These are phyloP conservation scores for Xylaria grammica DNA, from an alignment of 495 filamentous ascomycete genomes.

Conservation along the genomic window DNA sequence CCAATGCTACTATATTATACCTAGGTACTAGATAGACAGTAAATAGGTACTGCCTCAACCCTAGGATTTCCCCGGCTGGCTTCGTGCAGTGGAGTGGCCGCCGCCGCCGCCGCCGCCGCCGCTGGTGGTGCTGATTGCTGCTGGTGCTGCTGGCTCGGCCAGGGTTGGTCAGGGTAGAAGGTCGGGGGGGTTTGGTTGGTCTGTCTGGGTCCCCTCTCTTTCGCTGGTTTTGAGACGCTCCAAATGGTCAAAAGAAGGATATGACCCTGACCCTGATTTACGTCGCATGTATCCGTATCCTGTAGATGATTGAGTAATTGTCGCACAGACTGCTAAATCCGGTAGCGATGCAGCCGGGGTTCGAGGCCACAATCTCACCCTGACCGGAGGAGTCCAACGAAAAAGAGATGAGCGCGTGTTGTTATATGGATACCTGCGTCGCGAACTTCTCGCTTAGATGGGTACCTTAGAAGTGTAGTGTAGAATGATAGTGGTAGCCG, in stretches of 20 bases:
- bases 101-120: too few species aligned
- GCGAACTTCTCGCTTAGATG: constrained; percentile 22
- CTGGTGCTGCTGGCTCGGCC: constrained; percentile 23
- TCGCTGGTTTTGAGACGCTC: constrained; percentile 53
- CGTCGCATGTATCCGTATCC: constrained; percentile 49
- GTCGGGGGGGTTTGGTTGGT: too few species aligned
- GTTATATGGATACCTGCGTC: constrained; percentile 15
- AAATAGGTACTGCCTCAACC: too few species aligned
- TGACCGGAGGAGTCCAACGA: constrained; percentile 14
- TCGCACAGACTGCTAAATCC: constrained; percentile 25
- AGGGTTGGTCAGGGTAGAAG: constrained; percentile 14
- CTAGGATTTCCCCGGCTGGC: constrained; percentile 16
- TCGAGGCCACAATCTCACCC: constrained; percentile 14
- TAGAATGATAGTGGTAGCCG: background rate
- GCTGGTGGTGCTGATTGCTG: constrained; percentile 29
- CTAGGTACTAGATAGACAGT: too few species aligned
- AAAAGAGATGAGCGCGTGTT: constrained; percentile 11
- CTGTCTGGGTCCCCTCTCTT: constrained; percentile 39
- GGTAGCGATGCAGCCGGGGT: constrained; percentile 20
- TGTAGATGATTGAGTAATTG: constrained; percentile 14
- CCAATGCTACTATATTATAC: too few species aligned
- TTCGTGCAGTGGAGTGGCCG: too few species aligned
- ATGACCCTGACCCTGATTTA: constrained; percentile 47
- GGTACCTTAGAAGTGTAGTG: background rate
- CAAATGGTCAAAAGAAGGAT: constrained; percentile 25